Conservation (phyloP, 805 yeast species). For the Yarrowia sp. region DNA sequence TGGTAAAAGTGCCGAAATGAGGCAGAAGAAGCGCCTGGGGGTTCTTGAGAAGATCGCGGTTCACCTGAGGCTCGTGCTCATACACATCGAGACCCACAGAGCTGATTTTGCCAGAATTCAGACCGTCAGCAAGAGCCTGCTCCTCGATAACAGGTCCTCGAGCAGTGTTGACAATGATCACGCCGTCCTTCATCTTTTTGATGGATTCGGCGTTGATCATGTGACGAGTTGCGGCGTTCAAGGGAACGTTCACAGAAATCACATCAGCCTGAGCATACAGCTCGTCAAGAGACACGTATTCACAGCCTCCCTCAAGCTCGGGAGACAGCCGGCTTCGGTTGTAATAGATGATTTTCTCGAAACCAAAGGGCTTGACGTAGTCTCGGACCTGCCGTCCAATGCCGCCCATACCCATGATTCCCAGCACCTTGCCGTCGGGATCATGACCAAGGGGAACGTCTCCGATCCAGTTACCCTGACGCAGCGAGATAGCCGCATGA, state of each 20-base stretch:
- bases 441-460: slow-evolving; percentile 68
- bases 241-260: slow-evolving; percentile 75
- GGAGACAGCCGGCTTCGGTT: slow-evolving; percentile 66
- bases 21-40: slow-evolving; percentile 60
- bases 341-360: slow-evolving; percentile 70
- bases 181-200: slow-evolving; percentile 59
- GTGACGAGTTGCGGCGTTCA: slow-evolving; percentile 73
- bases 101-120: slow-evolving; percentile 58
- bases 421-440: slow-evolving; percentile 77
- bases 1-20: slow-evolving; percentile 56
- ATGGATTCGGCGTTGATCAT: slow-evolving; percentile 55
- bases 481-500: slow-evolving; percentile 60
- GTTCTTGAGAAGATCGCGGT: slow-evolving; percentile 55
- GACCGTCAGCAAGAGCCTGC: slow-evolving; percentile 54
- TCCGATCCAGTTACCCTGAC: slow-evolving; percentile 74
- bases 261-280: slow-evolving; percentile 68
- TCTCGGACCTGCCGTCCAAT: slow-evolving; percentile 83
- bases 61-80: slow-evolving; percentile 61
- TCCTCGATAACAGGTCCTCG: slow-evolving; percentile 68
- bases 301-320: slow-evolving; percentile 72
- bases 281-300: slow-evolving; percentile 74
- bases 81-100: slow-evolving; percentile 64
- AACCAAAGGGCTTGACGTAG: slow-evolving; percentile 78
- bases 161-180: slow-evolving; percentile 61
- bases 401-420: slow-evolving; percentile 88